Evolutionary conservation across 345 rosid species (phyloP).

Genomic region (Erucastrum elatum): DNA sequence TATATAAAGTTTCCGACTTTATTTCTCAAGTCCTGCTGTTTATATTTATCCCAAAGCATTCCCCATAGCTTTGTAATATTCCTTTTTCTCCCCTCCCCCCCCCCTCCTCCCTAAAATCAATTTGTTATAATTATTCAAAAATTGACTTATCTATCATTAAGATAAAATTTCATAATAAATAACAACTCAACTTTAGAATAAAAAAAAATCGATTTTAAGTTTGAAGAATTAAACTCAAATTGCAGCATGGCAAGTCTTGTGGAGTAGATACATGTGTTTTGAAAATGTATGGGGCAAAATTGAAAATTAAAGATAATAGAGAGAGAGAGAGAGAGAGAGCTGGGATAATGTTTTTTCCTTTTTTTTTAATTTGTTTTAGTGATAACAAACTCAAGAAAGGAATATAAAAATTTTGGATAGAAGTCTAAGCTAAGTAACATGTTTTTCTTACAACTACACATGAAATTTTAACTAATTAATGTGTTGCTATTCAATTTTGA

Average conservation of each 20-base stretch:
- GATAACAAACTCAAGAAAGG: no score
- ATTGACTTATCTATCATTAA: neutral
- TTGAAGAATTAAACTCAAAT: neutral
- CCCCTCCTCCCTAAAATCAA: neutral
- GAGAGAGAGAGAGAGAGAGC: neutral
- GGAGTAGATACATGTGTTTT: neutral
- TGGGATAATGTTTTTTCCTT: neutral
- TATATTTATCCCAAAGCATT: neutral
- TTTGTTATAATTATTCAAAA: neutral
- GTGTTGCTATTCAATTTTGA: no score
- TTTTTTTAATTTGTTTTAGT: no score
- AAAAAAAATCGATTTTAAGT: neutral
- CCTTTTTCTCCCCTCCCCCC: neutral
- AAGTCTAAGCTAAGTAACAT: no score
- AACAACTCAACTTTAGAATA: neutral
- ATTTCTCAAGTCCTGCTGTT: neutral
- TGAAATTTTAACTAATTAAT: no score
- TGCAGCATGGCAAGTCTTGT: neutral
- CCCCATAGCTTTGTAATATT: neutral
- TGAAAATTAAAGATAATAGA: neutral
- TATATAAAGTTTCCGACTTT: neutral
- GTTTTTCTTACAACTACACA: no score
- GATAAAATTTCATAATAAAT: neutral
- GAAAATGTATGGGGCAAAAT: neutral
- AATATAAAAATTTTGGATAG: no score